Evolutionary conservation across 148 eudicot genomes (phyloP).

Genomic region (Pharnaceum exiguum): DNA sequence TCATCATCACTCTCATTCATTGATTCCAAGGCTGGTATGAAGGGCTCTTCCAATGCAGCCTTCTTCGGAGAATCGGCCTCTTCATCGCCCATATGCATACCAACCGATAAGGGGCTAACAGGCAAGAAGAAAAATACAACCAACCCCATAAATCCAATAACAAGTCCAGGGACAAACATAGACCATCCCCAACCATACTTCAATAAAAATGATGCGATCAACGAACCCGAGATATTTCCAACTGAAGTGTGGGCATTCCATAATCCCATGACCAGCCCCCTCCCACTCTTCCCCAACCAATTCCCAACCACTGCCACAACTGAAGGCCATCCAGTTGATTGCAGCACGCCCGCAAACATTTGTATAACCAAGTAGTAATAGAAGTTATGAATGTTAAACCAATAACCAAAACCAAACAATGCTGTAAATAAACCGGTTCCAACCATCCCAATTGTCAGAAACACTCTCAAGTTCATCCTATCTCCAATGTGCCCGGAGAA

Average conservation of each 20-base stretch:
- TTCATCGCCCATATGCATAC: slow-evolving; percentile 50
- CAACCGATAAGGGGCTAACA: slow-evolving; percentile 65
- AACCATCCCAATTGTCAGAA: slow-evolving; percentile 80
- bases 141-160: slow-evolving; percentile 47
- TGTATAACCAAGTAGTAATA: slow-evolving; percentile 65
- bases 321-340: slow-evolving; percentile 94
- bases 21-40: slow-evolving; percentile 22
- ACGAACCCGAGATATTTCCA: slow-evolving; percentile 78
- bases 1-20: slow-evolving; percentile 7
- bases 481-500: slow-evolving; percentile 91
- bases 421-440: slow-evolving; percentile 85
- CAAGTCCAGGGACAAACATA: slow-evolving; percentile 70
- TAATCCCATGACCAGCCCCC: slow-evolving; percentile 90
- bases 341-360: slow-evolving; percentile 88
- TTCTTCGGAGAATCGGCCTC: slow-evolving; percentile 34
- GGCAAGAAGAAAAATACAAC: slow-evolving; percentile 60
- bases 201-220: slow-evolving; percentile 70
- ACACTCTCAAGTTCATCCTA: slow-evolving; percentile 63
- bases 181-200: slow-evolving; percentile 99
- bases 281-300: slow-evolving; percentile 84
- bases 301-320: slow-evolving; percentile 91
- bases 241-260: slow-evolving; percentile 92
- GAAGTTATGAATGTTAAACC: slow-evolving; percentile 69
- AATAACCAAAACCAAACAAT: slow-evolving; percentile 75
- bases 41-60: slow-evolving; percentile 38